phyloP scores from a whole-genome alignment of 352 stramenopile species.

The Thraustochytrium striatum region DNA sequence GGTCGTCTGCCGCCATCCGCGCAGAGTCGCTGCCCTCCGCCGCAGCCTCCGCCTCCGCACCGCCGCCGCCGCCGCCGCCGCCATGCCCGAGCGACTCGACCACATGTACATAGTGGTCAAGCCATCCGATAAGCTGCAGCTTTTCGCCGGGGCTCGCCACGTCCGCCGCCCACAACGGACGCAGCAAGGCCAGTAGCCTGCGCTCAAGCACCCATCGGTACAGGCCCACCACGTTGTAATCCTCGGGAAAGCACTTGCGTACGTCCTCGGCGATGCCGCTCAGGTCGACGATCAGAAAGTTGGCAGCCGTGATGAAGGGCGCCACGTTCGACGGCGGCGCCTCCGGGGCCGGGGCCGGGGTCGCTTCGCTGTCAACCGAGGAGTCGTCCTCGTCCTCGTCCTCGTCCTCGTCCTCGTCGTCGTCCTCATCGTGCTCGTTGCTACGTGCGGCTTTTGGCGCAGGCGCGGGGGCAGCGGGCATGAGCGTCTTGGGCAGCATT shows the following conservation, averaged over 20 bases:
- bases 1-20: neutral
- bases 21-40: neutral
- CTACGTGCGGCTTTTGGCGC: too few relatives aligned
- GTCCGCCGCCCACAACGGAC: neutral
- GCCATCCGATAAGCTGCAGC: conserved; percentile 13
- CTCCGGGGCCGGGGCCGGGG: neutral
- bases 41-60: neutral
- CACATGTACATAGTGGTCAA: conserved; percentile 29
- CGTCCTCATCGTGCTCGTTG: neutral
- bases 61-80: neutral
- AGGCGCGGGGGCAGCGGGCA: neutral
- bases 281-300: conserved; percentile 17
- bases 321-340: conserved; percentile 11
- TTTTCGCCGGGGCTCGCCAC: conserved; percentile 13
- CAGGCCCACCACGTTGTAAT: neutral
- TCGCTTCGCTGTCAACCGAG: neutral
- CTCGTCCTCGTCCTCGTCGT: neutral
- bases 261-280: conserved; percentile 21
- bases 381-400: neutral
- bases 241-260: conserved; percentile 25
- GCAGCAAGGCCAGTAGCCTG: neutral
- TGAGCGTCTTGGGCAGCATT: neutral
- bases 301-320: neutral
- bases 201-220: conserved; percentile 35
- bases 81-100: conserved; percentile 1